phyloP scores from a whole-genome alignment of 208 protist genomes.

The Leishmania tropica region DNA sequence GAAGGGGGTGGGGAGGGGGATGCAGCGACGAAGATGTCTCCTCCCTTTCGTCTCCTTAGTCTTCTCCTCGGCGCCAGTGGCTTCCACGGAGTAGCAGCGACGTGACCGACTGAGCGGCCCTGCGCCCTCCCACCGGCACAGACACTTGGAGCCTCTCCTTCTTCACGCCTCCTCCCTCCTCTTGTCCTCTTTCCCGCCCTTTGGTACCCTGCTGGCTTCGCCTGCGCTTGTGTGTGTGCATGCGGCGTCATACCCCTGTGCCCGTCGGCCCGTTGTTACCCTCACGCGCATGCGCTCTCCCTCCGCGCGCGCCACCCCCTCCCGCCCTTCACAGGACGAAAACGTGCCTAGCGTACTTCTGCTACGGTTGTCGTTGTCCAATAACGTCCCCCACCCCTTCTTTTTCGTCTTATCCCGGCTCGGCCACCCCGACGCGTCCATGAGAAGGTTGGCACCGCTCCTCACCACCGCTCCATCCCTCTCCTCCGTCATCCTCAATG shows the following conservation, averaged over 20 bases:
- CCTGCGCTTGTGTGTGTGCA: not conserved
- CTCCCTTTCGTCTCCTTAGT: not conserved
- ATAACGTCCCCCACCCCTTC: not conserved
- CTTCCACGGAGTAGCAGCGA: not conserved
- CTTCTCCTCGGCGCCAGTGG: not conserved
- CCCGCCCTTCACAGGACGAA: not conserved
- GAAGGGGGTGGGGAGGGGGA: not conserved
- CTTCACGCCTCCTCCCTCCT: not conserved
- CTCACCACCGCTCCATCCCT: not conserved
- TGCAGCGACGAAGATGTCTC: not conserved
- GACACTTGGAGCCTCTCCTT: not conserved
- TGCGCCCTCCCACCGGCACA: not conserved
- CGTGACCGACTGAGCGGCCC: not conserved
- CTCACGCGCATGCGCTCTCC: not conserved
- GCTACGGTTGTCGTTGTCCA: not conserved
- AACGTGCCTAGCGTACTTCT: too few species aligned
- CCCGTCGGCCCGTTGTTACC: not conserved
- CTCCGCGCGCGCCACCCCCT: too few species aligned
- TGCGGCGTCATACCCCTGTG: not conserved
- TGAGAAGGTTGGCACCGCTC: not conserved
- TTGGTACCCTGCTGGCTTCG: not conserved
- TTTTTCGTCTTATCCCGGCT: too few species aligned
- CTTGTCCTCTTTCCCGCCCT: not conserved
- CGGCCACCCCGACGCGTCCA: too few species aligned
- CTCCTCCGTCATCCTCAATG: not conserved